Evolutionary conservation across 345 rosid species (phyloP).

Genomic region (Lumnitzera littorea): DNA sequence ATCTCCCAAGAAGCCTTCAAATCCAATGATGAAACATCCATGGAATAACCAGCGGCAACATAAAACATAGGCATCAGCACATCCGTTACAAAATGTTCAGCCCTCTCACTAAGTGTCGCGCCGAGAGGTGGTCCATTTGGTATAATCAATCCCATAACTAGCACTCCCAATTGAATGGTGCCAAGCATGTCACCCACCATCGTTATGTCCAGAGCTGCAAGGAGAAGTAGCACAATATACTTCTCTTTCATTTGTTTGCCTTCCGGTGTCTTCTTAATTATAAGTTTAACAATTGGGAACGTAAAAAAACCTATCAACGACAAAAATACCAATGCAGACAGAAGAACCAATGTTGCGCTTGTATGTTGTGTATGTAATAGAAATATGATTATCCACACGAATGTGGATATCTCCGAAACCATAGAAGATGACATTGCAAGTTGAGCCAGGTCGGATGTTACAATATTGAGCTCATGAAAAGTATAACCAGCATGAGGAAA

Average conservation of each 20-base stretch:
- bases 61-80: constrained; percentile 21
- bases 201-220: background rate
- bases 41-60: constrained; percentile 12
- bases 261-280: constrained; percentile 2
- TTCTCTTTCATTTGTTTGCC: constrained; percentile 3
- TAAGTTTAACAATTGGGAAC: background rate
- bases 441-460: constrained; percentile 14
- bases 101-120: constrained; percentile 14
- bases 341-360: background rate
- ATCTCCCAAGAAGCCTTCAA: background rate
- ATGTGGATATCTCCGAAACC: background rate
- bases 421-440: constrained; percentile 10
- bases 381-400: background rate
- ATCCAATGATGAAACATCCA: constrained; percentile 11
- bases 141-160: constrained; percentile 16
- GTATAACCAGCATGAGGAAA: constrained; percentile 9
- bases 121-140: constrained; percentile 25
- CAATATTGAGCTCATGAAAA: constrained; percentile 13
- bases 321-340: background rate
- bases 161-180: constrained; percentile 6
- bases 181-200: constrained; percentile 5
- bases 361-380: background rate
- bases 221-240: constrained; percentile 1
- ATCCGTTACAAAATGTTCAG: constrained; percentile 18
- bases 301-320: background rate